phyloP scores from a whole-genome alignment of 2,329 filamentous ascomycete genomes.

The Diplodia intermedia region DNA sequence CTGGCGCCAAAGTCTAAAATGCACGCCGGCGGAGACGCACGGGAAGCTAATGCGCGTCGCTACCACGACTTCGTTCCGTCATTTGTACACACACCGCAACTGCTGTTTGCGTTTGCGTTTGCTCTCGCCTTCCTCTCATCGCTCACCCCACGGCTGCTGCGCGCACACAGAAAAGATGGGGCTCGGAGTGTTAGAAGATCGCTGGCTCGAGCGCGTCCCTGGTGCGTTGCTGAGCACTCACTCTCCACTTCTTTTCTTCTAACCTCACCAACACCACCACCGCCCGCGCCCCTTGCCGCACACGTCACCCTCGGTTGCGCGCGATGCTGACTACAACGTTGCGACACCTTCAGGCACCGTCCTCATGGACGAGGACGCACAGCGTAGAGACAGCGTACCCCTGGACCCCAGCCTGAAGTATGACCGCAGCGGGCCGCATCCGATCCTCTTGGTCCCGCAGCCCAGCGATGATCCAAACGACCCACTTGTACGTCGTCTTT shows the following conservation, averaged over 20 bases:
- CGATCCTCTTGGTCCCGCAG: conserved; percentile 84
- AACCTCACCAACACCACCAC: not conserved
- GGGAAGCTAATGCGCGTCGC: not conserved
- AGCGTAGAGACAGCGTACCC: conserved; percentile 40
- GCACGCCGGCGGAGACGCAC: not conserved
- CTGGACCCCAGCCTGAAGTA: conserved; percentile 68
- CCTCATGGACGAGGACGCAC: conserved; percentile 39
- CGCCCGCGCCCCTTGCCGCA: not conserved
- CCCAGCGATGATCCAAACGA: conserved; percentile 92
- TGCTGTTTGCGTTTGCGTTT: not conserved
- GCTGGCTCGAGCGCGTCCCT: conserved; percentile 71
- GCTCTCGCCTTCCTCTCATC: not conserved
- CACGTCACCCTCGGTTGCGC: no score
- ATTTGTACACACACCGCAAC: not conserved
- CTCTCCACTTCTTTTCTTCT: not conserved
- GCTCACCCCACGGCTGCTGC: not conserved
- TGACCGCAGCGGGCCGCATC: conserved; percentile 66
- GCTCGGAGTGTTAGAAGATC: conserved; percentile 76
- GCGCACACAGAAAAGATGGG: conserved; percentile 61
- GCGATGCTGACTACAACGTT: conserved; percentile 3
- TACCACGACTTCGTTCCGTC: not conserved
- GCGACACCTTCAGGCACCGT: conserved; percentile 47
- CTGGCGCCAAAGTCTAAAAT: not conserved
- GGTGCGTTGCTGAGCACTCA: conserved; percentile 58
- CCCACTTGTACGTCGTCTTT: conserved; percentile 66